These are phyloP conservation scores for Pseudonitzschia pungens DNA, from an alignment of 108 stramenopile species.

Conservation along the genomic window DNA sequence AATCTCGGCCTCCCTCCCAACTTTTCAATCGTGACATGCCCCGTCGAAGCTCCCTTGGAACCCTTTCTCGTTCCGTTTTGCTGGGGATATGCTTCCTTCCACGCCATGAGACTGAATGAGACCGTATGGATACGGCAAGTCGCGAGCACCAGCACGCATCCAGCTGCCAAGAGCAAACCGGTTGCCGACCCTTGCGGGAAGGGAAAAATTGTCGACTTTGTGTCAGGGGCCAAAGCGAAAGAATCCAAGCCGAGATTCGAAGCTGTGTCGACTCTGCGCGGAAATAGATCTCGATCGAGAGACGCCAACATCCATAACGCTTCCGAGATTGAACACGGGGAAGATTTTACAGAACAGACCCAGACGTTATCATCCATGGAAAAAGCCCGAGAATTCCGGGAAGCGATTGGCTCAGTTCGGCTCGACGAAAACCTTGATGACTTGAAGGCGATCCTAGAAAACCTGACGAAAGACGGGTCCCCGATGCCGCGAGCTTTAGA, in stretches of 20 bases:
- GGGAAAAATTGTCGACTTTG: slow-evolving; percentile 2
- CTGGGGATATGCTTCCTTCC: slow-evolving; percentile 39
- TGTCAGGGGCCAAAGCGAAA: too few relatives aligned
- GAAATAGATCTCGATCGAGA: neutral
- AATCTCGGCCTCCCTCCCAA: slow-evolving; percentile 26
- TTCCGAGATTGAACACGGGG: neutral
- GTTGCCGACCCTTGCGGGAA: neutral
- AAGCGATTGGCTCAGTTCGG: neutral
- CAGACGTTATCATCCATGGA: neutral
- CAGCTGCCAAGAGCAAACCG: neutral
- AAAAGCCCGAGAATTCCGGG: neutral
- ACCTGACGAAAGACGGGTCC: neutral
- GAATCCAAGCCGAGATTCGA: too few relatives aligned
- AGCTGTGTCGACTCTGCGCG: too few relatives aligned
- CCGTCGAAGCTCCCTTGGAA: neutral
- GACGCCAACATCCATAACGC: neutral
- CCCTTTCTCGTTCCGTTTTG: slow-evolving; percentile 57
- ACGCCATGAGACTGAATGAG: slow-evolving; percentile 29
- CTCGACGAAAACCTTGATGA: neutral
- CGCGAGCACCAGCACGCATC: neutral
- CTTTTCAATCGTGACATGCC: slow-evolving; percentile 49
- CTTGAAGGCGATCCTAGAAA: neutral
- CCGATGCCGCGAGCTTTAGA: neutral
- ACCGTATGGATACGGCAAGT: slow-evolving; percentile 12
- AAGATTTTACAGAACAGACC: neutral